These are phyloP conservation scores for Tylopilus subfusipes DNA, from an alignment of 768 basidiomycete species.

Conservation along the genomic window DNA sequence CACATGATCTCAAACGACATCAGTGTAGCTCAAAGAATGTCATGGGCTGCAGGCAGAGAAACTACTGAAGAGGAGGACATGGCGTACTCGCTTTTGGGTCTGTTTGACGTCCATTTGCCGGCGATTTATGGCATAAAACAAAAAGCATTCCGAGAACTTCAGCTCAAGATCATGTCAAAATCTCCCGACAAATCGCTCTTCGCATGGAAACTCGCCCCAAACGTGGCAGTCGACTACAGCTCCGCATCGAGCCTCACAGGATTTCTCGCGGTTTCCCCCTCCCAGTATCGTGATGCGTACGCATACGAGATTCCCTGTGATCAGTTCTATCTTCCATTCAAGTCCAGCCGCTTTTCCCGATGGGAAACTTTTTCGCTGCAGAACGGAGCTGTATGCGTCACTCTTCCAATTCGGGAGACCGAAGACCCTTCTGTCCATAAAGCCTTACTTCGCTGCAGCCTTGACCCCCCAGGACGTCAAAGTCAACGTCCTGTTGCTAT, in stretches of 20 bases:
- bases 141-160: background rate
- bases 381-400: background rate
- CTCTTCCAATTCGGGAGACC: background rate
- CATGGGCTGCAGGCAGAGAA: background rate
- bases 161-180: background rate
- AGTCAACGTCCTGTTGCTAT: background rate
- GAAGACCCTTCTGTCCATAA: background rate
- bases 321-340: background rate
- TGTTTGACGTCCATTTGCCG: background rate
- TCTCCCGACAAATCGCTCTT: background rate
- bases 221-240: background rate
- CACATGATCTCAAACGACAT: background rate
- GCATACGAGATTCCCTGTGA: background rate
- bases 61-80: background rate
- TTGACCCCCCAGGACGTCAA: background rate
- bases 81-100: background rate
- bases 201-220: background rate
- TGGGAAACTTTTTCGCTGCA: background rate
- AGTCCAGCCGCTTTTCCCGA: background rate
- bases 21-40: background rate
- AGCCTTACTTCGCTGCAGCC: background rate
- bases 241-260: background rate
- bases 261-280: background rate
- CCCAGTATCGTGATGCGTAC: background rate
- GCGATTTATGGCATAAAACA: background rate